phyloP scores from a whole-genome alignment of 1,284 basidiomycete genomes.

The Tilletia indica region DNA sequence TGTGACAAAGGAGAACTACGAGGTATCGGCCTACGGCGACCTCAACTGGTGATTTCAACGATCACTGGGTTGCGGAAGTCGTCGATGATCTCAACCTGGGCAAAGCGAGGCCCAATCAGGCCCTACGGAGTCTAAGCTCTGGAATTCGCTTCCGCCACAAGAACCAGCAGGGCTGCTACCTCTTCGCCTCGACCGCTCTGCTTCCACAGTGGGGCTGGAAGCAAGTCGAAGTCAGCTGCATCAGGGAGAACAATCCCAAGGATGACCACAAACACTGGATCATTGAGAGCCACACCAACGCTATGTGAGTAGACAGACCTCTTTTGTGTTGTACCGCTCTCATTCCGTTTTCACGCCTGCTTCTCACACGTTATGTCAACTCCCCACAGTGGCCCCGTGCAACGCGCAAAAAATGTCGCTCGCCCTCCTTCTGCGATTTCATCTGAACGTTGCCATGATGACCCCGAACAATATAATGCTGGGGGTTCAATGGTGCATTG shows the following conservation, averaged over 20 bases:
- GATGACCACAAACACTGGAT: conserved; percentile 96
- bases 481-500: too few relatives aligned
- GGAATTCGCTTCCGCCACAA: conserved; percentile 80
- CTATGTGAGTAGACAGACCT: conserved; percentile 65
- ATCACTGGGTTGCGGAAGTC: conserved; percentile 90
- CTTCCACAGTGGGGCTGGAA: conserved; percentile 99
- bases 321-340: background rate
- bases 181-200: conserved; percentile 81
- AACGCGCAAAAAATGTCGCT: conserved; percentile 78
- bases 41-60: conserved; percentile 79
- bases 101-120: conserved; percentile 62
- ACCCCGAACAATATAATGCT: conserved; percentile 99
- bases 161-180: conserved; percentile 66
- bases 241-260: conserved; percentile 77
- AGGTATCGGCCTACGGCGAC: conserved; percentile 92
- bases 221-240: conserved; percentile 92
- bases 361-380: background rate
- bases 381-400: conserved; percentile 71
- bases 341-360: background rate
- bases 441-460: conserved; percentile 99
- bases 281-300: conserved; percentile 94
- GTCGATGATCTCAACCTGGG: conserved; percentile 70
- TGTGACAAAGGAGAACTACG: conserved; percentile 82
- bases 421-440: conserved; percentile 93
- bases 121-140: conserved; percentile 86